Evolutionary conservation across 176 grass and related monocot species (phyloP), one percentile per base, ranked within the genome.

Genomic region (Ananas comosus): DNA sequence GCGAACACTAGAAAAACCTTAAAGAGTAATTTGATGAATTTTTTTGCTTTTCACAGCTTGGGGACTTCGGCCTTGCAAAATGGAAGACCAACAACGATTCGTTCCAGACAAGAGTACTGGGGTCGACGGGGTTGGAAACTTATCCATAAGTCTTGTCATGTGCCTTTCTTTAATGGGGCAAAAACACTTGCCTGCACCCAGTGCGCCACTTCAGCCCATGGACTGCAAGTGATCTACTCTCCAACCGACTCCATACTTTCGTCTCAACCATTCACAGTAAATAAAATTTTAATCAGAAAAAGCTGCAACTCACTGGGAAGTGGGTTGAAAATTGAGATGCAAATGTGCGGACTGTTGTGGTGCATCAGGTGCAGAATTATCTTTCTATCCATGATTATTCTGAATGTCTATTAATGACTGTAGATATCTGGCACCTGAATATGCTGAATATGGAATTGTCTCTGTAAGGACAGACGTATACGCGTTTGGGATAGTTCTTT

Each of bases 21-120:
- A 18, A 58, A 58, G 18, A 58, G 54, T 9, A 14, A 23, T 49
- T 72, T 18, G 49, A 54, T 63, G 56, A 33, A 33, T 51, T 61
- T 1, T 58, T 7, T 7, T 5, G 16, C 64, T 68, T 78, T 79
- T 47, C 66, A 80, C 75, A 87, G 88, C 84, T 91, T 70, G 78
- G 81, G 2, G 84, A 91, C 68, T 91, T 91, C 65, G 88, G 88
- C 51, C 84, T 87, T 82, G 88, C 81, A 70, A 91, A 87, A 85
- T 87, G 88, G 84, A 87, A 91, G 57, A 73, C 72, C 57, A 73
- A 52, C 27, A 49, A 56, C 84, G 65, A 51, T 64, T 79, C 79
- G 65, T 84, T 91, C 9, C 65, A 77, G 42, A 85, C 84, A 29
- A 84, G 65, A 82, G 71, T 87, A 76, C 84, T 91, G 54, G 88